Percentiles rank a stretch among this genome's conserved stretches.
Conservation (phyloP, 768 basidiomycete species). For the Amanita rubescens region DNA sequence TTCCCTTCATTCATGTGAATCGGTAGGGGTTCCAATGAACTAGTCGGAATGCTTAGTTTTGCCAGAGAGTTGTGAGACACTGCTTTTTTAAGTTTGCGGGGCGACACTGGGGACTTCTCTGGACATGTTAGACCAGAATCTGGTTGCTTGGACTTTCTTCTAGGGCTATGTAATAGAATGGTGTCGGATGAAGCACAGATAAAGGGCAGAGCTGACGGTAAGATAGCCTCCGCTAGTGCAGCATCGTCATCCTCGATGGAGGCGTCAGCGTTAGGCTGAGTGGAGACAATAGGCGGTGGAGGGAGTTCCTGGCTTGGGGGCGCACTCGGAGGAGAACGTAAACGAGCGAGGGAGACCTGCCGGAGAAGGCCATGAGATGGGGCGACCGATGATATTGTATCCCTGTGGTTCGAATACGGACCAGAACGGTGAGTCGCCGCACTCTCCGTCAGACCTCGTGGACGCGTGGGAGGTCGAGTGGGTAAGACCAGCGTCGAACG, state of each 20-base stretch:
- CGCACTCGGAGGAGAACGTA: constrained; percentile 37
- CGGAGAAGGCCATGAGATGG: constrained; percentile 30
- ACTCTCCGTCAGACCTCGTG: constrained; percentile 44
- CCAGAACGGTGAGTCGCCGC: constrained; percentile 23
- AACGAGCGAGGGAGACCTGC: constrained; percentile 34
- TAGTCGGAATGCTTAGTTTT: constrained; percentile 22
- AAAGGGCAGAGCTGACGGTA: constrained; percentile 36
- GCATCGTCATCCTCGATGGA: constrained; percentile 11
- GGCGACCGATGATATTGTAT: constrained; percentile 11
- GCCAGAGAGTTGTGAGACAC: constrained; percentile 50
- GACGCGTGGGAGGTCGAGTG: constrained; percentile 34
- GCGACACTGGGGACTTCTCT: constrained; percentile 14
- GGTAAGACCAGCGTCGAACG: constrained; percentile 15
- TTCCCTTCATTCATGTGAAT: constrained; percentile 16
- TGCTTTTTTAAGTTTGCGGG: constrained; percentile 43
- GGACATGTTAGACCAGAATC: background rate
- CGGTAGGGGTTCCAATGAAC: constrained; percentile 12
- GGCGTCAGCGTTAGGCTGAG: constrained; percentile 1
- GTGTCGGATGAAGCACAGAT: constrained; percentile 28
- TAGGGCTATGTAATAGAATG: constrained; percentile 20
- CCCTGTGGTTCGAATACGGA: constrained; percentile 19
- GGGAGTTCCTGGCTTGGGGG: constrained; percentile 45
- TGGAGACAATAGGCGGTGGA: constrained; percentile 27
- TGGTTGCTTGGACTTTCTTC: constrained; percentile 17
- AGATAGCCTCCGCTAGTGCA: constrained; percentile 6